Conservation (phyloP, 2,329 filamentous ascomycete genomes). For the Celoporthe dispersa region DNA sequence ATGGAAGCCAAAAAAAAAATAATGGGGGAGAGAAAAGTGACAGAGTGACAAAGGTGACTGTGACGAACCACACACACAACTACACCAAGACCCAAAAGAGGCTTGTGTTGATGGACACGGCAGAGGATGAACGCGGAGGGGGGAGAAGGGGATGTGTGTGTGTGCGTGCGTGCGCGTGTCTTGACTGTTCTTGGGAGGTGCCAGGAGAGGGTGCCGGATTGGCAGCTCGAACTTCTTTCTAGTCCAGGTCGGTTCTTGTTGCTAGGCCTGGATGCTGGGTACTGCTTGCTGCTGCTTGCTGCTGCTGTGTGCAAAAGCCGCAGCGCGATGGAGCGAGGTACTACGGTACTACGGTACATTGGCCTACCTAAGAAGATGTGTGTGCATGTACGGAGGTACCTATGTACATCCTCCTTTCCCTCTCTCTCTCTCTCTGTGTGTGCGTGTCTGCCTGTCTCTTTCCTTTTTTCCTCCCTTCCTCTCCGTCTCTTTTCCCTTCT, state of each 20-base stretch:
- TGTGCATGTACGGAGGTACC: not conserved
- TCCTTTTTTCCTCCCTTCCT: too few species aligned
- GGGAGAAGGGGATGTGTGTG: not conserved
- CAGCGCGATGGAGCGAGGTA: not conserved
- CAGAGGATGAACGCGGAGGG: conserved; percentile 4
- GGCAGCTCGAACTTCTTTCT: not conserved
- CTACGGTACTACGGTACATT: not conserved
- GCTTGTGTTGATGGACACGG: not conserved
- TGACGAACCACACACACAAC: not conserved
- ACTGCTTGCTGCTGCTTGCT: not conserved
- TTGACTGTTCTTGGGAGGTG: conserved; percentile 3
- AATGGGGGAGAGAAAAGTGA: not conserved
- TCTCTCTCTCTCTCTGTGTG: too few species aligned
- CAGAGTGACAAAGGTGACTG: not conserved
- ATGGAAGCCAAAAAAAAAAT: not conserved
- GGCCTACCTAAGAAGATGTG: not conserved
- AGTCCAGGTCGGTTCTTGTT: not conserved
- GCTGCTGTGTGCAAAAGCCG: not conserved
- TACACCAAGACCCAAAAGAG: not conserved
- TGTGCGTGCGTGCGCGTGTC: not conserved
- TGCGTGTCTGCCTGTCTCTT: not conserved
- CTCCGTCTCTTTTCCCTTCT: not conserved
- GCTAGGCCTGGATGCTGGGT: not conserved
- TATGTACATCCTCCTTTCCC: too few species aligned
- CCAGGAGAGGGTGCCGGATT: not conserved